These are phyloP conservation scores for Porcisia deanei DNA, from an alignment of 208 protist genomes.

Conservation along the genomic window DNA sequence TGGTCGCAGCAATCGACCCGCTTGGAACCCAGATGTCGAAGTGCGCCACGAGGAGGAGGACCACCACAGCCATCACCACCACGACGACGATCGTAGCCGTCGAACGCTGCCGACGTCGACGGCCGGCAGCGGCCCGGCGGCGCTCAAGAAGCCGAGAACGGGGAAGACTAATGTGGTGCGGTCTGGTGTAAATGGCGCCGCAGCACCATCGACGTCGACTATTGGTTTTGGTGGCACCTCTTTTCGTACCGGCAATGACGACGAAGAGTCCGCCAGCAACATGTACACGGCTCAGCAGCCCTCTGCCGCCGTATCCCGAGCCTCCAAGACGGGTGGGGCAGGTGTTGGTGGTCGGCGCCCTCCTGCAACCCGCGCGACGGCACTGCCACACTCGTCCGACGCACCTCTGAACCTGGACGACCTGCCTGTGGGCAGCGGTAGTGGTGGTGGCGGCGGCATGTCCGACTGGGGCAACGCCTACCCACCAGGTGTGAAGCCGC, in stretches of 20 bases:
- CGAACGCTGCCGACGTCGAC: slow-evolving; percentile 6
- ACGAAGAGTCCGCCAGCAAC: slow-evolving; percentile 10
- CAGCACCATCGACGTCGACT: neutral
- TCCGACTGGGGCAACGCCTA: slow-evolving; percentile 46
- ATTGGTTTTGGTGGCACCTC: slow-evolving; percentile 5
- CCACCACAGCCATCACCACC: neutral
- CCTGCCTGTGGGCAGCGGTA: slow-evolving; percentile 40
- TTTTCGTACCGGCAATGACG: neutral
- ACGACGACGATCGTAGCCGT: slow-evolving; percentile 5
- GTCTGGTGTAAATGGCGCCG: neutral
- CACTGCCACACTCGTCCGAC: neutral
- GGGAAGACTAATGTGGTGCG: neutral
- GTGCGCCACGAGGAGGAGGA: slow-evolving; percentile 20
- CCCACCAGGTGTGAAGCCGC: slow-evolving; percentile 36
- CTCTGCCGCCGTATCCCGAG: neutral
- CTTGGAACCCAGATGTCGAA: slow-evolving; percentile 68
- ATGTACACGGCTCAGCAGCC: slow-evolving; percentile 9
- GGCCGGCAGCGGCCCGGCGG: slow-evolving; percentile 4
- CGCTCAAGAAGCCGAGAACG: slow-evolving; percentile 32
- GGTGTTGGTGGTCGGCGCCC: slow-evolving; percentile 9
- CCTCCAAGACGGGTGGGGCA: neutral
- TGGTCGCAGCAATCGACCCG: slow-evolving; percentile 28
- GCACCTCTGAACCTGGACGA: slow-evolving; percentile 45
- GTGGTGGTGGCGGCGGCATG: slow-evolving; percentile 29
- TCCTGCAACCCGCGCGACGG: slow-evolving; percentile 2